phyloP scores from a whole-genome alignment of 1,139 yeast species.

The Yamadazyma membranifaciens region DNA sequence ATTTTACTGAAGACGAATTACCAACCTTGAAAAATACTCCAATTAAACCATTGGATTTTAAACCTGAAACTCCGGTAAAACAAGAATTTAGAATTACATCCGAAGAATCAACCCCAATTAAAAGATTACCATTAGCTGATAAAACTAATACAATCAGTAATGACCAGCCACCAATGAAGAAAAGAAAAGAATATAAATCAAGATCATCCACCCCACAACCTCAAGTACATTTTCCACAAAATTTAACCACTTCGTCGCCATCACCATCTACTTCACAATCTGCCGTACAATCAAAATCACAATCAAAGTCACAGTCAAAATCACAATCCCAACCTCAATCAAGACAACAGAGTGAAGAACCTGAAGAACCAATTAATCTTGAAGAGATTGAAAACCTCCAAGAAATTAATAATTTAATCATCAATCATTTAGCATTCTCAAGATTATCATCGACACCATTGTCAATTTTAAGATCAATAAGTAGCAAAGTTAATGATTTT shows the following conservation, averaged over 20 bases:
- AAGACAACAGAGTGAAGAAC: slow-evolving; percentile 15
- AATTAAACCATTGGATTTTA: slow-evolving; percentile 1
- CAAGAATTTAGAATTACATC: slow-evolving; percentile 17
- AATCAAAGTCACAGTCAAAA: slow-evolving; percentile 32
- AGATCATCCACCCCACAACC: neutral
- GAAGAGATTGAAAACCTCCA: slow-evolving; percentile 36
- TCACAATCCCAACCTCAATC: slow-evolving; percentile 15
- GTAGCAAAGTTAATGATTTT: slow-evolving; percentile 45
- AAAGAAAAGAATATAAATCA: neutral
- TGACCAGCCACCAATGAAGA: slow-evolving; percentile 6
- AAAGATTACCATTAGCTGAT: slow-evolving; percentile 6
- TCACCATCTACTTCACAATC: neutral
- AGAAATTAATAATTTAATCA: slow-evolving; percentile 61
- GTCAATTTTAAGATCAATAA: slow-evolving; percentile 60
- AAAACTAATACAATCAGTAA: slow-evolving; percentile 12
- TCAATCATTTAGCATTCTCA: slow-evolving; percentile 88
- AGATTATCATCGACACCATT: slow-evolving; percentile 85
- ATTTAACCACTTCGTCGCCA: neutral
- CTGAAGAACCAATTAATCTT: slow-evolving; percentile 17
- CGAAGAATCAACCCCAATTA: slow-evolving; percentile 24
- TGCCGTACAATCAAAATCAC: slow-evolving; percentile 9
- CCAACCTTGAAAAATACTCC: slow-evolving; percentile 16
- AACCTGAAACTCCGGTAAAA: slow-evolving; percentile 21
- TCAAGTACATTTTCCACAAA: neutral
- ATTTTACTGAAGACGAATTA: slow-evolving; percentile 40